Base-by-base conservation (phyloP, 768 basidiomycete species). In the Mrakia blollopis region DNA sequence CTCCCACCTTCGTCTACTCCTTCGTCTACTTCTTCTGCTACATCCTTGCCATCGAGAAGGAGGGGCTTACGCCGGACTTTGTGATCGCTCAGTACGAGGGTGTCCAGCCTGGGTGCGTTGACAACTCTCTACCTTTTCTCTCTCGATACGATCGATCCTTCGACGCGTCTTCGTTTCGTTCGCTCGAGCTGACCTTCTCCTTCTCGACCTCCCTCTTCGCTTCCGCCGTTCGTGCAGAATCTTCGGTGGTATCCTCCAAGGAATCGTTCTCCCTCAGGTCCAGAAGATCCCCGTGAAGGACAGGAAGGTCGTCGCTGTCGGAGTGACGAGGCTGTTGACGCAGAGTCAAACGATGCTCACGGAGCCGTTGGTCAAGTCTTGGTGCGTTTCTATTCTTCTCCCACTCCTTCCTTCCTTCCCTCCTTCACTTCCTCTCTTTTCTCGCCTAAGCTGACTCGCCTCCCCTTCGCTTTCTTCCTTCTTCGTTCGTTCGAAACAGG, bases 1-100 rank as follows among this genome's bases (percentile, higher is more conserved):
- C 94, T 28, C 91, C 94, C 79, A 91, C 89, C 83, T 98, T 90
- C 82, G 89, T 89, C 11, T 92, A 93, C 82, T 87, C 89, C 69
- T 91, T 98, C 82, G 87, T 91, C 7, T 86, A 88, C 80, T 96
- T 96, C 84, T 82, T 95, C 79, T 84, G 91, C 41, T 92, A 89
- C 83, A 85, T 87, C 30, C 88, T 91, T 84, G 93, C 94, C 21
- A 82, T 96, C 80, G 87, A 91, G 75, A 88, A 89, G 35, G 88
- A 89, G 1, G 91, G 90, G 8, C 85, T 95, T 35, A 88, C 88
- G 0, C 92, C 94, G 0, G 92, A 97, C 81, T 91, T 88, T 79
- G 82, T 96, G 68, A 89, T 95, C 78, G 85, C 86, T n/a, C 87
- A 88, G 4, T 84, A 97, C 37, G 93, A 98, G 79, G 88, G 87